Evolutionary conservation across 345 rosid species (phyloP).

Genomic region (Camelina sativa): DNA sequence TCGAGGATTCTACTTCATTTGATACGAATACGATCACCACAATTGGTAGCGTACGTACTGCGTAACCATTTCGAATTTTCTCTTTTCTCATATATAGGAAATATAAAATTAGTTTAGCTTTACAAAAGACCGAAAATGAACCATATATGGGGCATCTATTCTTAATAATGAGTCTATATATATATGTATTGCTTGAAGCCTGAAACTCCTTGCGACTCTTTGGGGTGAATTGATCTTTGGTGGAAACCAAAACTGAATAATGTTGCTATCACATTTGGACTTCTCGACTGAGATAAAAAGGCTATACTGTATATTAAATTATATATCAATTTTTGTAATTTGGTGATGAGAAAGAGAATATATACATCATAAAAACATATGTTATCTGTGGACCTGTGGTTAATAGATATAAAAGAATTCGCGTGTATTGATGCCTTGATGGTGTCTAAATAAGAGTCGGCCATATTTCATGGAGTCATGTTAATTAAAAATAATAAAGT

Average conservation of each 20-base stretch:
- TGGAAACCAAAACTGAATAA: neutral
- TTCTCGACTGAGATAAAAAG: neutral
- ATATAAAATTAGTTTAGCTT: neutral
- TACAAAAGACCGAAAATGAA: conserved; percentile 5
- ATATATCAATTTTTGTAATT: neutral
- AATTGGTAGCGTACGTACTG: conserved; percentile 39
- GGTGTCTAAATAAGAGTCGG: too few relatives aligned
- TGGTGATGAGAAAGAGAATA: neutral
- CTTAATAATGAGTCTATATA: neutral
- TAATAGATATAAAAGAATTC: neutral
- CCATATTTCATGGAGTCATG: too few relatives aligned
- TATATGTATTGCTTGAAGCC: neutral
- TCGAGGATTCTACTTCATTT: conserved; percentile 29
- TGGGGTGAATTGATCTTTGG: neutral
- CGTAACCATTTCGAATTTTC: conserved; percentile 24
- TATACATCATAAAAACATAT: neutral
- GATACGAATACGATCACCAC: conserved; percentile 34
- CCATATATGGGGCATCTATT: neutral
- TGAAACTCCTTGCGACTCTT: neutral
- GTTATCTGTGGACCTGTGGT: neutral
- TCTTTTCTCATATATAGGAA: conserved; percentile 6
- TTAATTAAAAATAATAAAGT: neutral
- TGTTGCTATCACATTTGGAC: neutral
- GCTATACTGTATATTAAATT: neutral
- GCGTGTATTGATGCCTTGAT: too few relatives aligned